Percentiles rank a stretch among this genome's conserved stretches.
Conservation (phyloP, 371 early-diverging fungal genomes). For the Zancudomyces culisetae region DNA sequence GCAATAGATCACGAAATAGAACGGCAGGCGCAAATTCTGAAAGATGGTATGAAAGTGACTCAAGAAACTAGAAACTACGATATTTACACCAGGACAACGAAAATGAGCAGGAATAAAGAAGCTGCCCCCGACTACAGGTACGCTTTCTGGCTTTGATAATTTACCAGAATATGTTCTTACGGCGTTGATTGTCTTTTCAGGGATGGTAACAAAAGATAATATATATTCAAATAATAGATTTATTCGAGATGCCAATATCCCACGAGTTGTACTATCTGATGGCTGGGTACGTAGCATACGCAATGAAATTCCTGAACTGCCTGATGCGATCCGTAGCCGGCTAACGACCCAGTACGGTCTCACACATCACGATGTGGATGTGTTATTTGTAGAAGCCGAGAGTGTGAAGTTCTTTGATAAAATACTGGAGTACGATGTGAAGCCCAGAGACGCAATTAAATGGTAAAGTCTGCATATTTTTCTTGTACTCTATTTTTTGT, state of each 20-base stretch:
- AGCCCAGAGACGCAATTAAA: neutral
- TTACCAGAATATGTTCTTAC: too few relatives aligned
- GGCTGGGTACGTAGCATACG: conserved; percentile 29
- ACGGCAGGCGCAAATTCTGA: conserved; percentile 44
- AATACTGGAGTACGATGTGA: conserved; percentile 10
- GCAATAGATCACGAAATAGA: conserved; percentile 52
- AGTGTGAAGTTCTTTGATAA: conserved; percentile 54
- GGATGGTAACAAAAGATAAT: too few relatives aligned
- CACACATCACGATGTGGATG: conserved; percentile 30
- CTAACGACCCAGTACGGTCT: conserved; percentile 40
- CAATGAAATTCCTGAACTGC: conserved; percentile 42
- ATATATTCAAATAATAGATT: too few relatives aligned
- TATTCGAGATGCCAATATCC: conserved; percentile 84
- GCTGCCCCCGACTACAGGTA: conserved; percentile 70
- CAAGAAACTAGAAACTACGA: conserved; percentile 73
- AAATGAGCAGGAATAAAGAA: conserved; percentile 56
- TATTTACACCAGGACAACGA: conserved; percentile 36
- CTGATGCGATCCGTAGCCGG: conserved; percentile 39
- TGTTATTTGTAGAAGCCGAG: conserved; percentile 49
- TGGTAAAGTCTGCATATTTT: neutral
- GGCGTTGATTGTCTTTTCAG: too few relatives aligned
- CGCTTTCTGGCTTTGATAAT: too few relatives aligned
- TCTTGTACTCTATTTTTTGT: neutral
- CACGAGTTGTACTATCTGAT: conserved; percentile 27
- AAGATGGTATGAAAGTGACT: conserved; percentile 22